Conservation (phyloP, 2,329 filamentous ascomycete species). For the Drechmeria coniospora region DNA sequence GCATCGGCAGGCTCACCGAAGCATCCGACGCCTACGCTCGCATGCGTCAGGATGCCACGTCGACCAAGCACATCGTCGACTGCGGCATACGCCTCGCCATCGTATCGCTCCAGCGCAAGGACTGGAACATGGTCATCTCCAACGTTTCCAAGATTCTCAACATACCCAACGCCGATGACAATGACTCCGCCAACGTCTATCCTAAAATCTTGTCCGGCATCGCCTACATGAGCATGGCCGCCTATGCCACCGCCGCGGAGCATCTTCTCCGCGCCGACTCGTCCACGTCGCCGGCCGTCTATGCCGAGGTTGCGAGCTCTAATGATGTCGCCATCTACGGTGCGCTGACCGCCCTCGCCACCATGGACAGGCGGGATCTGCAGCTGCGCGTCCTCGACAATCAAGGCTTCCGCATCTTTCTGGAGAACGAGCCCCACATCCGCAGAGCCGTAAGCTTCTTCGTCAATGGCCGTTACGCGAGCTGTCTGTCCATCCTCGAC, state of each 20-base stretch:
- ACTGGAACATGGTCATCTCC: slow-evolving; percentile 56
- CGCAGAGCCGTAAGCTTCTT: slow-evolving; percentile 82
- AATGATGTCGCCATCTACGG: slow-evolving; percentile 92
- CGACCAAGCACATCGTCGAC: slow-evolving; percentile 67
- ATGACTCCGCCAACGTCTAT: slow-evolving; percentile 29
- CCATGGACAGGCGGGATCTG: slow-evolving; percentile 67
- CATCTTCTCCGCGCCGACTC: slow-evolving; percentile 52
- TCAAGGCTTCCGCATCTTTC: slow-evolving; percentile 63
- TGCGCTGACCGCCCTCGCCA: slow-evolving; percentile 75
- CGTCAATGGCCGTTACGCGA: slow-evolving; percentile 76
- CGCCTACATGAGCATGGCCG: slow-evolving; percentile 29
- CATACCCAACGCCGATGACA: slow-evolving; percentile 30
- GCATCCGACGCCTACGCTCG: slow-evolving; percentile 66
- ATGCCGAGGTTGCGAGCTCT: slow-evolving; percentile 57
- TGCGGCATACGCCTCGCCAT: slow-evolving; percentile 67
- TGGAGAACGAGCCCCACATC: slow-evolving; percentile 88
- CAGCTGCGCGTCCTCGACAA: slow-evolving; percentile 68
- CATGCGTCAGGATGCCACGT: slow-evolving; percentile 85
- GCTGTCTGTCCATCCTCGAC: slow-evolving; percentile 70
- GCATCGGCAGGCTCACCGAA: slow-evolving; percentile 54
- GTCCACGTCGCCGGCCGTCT: slow-evolving; percentile 31
- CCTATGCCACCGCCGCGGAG: slow-evolving; percentile 48
- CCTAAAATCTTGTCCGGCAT: slow-evolving; percentile 36
- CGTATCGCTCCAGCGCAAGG: slow-evolving; percentile 58
- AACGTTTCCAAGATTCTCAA: slow-evolving; percentile 47